These are phyloP conservation scores for Neurospora tetraspora DNA, from an alignment of 495 filamentous ascomycete genomes.

Conservation along the genomic window DNA sequence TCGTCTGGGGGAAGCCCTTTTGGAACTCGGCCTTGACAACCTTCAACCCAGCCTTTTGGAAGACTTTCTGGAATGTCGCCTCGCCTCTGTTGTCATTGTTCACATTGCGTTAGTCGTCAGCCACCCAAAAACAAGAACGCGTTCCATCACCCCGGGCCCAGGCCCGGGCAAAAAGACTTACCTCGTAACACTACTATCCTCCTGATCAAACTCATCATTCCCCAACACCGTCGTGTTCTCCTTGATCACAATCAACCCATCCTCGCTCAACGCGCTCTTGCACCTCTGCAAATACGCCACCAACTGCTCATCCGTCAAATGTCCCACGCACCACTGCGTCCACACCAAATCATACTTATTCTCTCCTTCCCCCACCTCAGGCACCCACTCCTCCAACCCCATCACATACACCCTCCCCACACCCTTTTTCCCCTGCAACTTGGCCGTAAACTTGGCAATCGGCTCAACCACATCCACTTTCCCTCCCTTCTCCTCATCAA, in stretches of 20 bases:
- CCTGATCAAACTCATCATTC: constrained; percentile 63
- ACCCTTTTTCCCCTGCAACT: constrained; percentile 25
- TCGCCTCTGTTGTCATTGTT: constrained; percentile 43
- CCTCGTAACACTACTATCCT: constrained; percentile 72
- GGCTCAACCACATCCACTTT: constrained; percentile 44
- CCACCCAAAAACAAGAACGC: background rate
- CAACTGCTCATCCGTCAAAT: constrained; percentile 73
- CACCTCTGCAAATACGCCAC: constrained; percentile 57
- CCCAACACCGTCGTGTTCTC: constrained; percentile 66
- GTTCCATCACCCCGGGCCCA: background rate
- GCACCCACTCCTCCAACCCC: constrained; percentile 68
- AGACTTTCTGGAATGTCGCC: constrained; percentile 56
- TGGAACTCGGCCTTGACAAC: constrained; percentile 67
- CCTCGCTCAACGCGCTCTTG: constrained; percentile 38
- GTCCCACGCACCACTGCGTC: constrained; percentile 90
- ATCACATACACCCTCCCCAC: constrained; percentile 46
- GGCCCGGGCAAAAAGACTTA: constrained; percentile 9
- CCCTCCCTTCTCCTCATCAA: too few relatives aligned
- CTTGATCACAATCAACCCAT: constrained; percentile 63
- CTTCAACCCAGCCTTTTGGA: constrained; percentile 56
- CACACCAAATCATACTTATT: constrained; percentile 56
- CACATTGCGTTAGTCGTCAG: background rate
- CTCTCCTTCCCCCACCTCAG: constrained; percentile 18
- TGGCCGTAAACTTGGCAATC: constrained; percentile 39
- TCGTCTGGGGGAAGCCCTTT: constrained; percentile 51